A percentile compares a stretch with the other conserved stretches of the same genome.
Evolutionary conservation across 179 eudicot species (phyloP).

Genomic region (Silene vulgaris): DNA sequence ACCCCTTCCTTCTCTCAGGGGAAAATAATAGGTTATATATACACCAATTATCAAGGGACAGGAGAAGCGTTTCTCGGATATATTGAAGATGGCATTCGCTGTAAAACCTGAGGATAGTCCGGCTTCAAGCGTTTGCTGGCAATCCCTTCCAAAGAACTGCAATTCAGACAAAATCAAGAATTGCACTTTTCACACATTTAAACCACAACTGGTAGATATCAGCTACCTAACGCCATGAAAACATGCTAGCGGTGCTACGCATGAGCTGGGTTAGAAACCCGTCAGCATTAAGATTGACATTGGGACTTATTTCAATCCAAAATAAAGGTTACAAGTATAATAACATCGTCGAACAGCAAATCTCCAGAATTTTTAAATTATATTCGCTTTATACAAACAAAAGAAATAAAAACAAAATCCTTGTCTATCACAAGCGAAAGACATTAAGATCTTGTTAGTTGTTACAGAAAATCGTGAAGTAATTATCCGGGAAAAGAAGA

Average conservation of each 20-base stretch:
- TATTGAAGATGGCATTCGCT: slow-evolving; percentile 50
- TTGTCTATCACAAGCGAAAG: too few relatives aligned
- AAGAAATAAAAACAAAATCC: too few relatives aligned
- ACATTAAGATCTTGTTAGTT: too few relatives aligned
- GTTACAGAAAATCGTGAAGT: neutral
- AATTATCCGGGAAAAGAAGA: neutral
- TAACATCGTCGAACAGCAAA: too few relatives aligned
- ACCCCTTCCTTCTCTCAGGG: neutral
- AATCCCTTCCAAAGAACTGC: slow-evolving; percentile 49
- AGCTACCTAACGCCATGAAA: neutral
- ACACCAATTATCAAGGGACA: slow-evolving; percentile 36
- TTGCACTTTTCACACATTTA: neutral
- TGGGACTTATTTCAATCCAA: too few relatives aligned
- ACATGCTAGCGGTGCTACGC: neutral
- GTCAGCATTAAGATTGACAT: too few relatives aligned
- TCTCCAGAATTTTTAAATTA: too few relatives aligned
- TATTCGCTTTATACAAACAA: too few relatives aligned
- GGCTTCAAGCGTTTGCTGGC: slow-evolving; percentile 48
- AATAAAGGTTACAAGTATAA: too few relatives aligned
- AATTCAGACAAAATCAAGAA: slow-evolving; percentile 13
- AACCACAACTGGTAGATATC: too few relatives aligned
- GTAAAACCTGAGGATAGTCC: slow-evolving; percentile 44
- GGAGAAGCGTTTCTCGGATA: slow-evolving; percentile 50
- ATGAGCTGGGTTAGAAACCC: too few relatives aligned
- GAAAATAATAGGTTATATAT: neutral